phyloP scores from a whole-genome alignment of 345 rosid species.

The Brassica juncea region DNA sequence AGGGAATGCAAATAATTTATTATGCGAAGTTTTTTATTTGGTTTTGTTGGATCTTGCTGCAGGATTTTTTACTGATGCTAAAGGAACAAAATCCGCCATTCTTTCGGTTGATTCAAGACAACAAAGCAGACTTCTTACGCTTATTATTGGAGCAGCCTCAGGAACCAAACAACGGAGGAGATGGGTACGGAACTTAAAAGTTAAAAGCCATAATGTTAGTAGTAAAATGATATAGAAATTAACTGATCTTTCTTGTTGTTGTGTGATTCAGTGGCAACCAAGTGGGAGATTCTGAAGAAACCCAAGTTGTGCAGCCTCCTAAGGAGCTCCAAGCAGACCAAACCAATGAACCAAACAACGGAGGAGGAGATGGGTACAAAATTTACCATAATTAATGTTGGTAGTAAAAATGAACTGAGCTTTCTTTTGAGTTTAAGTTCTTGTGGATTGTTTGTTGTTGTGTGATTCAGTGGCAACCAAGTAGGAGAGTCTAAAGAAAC shows the following conservation, averaged over 20 bases:
- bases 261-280: constrained; percentile 10
- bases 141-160: constrained; percentile 37
- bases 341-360: not conserved
- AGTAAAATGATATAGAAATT: not conserved
- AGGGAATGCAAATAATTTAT: not conserved
- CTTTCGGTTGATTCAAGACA: constrained; percentile 65
- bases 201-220: no score
- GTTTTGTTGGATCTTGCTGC: not conserved
- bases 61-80: constrained; percentile 48
- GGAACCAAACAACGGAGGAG: not conserved
- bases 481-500: not conserved
- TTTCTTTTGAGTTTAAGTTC: not conserved
- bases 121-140: constrained; percentile 61
- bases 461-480: constrained; percentile 9
- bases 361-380: not conserved
- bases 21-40: not conserved
- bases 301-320: not conserved
- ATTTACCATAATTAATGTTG: not conserved
- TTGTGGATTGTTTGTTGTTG: not conserved
- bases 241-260: not conserved
- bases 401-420: not conserved
- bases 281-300: not conserved
- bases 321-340: not conserved
- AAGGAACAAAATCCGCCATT: constrained; percentile 63
- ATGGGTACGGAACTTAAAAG: not conserved